Evolutionary conservation across 2,329 filamentous ascomycete genomes (phyloP), one percentile per base, ranked within the genome.

Genomic region (Pseudopithomyces chartarum): DNA sequence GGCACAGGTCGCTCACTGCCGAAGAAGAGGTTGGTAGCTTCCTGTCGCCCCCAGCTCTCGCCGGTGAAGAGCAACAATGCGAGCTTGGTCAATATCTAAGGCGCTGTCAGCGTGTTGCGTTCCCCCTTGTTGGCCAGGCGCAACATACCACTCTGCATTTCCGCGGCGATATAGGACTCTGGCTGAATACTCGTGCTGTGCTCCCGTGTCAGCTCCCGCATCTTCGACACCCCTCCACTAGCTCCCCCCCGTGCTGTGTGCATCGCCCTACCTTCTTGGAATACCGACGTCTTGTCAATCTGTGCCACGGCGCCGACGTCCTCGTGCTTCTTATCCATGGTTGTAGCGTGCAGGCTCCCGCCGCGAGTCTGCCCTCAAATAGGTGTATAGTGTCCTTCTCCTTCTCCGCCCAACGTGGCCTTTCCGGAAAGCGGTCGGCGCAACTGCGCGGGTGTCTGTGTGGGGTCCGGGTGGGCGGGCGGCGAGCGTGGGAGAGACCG

Each of bases 1-100:
- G 19, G 42, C 5, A 49, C 15, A 13, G 23, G 96, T 19, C 10
- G 17, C 61, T 29, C 61, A 65, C 64, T 98, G 69, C 94, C 93
- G 77, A 98, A 98, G 87, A 99, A 99, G 64, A 99, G 90, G 46
- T 92, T 94, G 32, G 95, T 98, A 67, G 95, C 95, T 86, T 99
- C 95, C 75, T 96, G 96, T 58, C 90, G 94, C 44, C 94, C 93
- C 83, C 98, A 99, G 75, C 89, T 92, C 82, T 99, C 95, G 69
- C 95, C 95, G 19, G 92, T 98, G 80, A 97, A 97, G 69, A 99
- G 85, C 63, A 99, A 89, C 57, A 98, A 90, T 48, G 92, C 91
- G 74, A 99, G 95, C 84, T 99, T 98, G 73, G 95, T 98, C 64
- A 99, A 85, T 63, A 76, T 76, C 68, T 71, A 40, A 26, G 43